Evolutionary conservation across 106 monocot species (phyloP).

Genomic region (Platanthera guangdongensis): DNA sequence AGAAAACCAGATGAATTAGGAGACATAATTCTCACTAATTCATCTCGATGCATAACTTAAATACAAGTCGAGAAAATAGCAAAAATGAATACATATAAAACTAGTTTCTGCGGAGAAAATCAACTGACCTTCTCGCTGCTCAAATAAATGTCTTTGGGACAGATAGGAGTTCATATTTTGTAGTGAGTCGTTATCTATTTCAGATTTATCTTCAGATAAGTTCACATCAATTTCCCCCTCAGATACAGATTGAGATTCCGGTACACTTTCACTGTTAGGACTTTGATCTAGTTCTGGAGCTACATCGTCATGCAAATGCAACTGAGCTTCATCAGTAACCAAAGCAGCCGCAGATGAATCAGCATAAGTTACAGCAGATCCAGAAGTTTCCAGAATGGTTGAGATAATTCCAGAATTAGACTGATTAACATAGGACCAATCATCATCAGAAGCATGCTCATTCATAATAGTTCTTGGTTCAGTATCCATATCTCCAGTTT

Average conservation of each 20-base stretch:
- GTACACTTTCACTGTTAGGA: constrained; percentile 18
- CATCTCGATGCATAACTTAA: background rate
- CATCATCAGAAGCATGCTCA: constrained; percentile 31
- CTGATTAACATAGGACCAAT: constrained; percentile 39
- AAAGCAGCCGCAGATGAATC: constrained; percentile 21
- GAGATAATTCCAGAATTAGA: constrained; percentile 15
- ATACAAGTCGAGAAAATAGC: constrained; percentile 1
- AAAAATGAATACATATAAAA: background rate
- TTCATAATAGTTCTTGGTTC: constrained; percentile 8
- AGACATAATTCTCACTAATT: background rate
- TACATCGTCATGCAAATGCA: constrained; percentile 38
- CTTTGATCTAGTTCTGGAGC: constrained; percentile 14
- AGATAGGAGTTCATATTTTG: constrained; percentile 25
- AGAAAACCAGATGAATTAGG: background rate
- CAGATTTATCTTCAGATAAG: constrained; percentile 19
- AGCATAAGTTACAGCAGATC: constrained; percentile 16
- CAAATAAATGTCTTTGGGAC: constrained; percentile 46
- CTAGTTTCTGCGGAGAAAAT: background rate
- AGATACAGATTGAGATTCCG: constrained; percentile 21
- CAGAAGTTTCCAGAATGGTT: constrained; percentile 23
- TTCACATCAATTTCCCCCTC: constrained; percentile 33
- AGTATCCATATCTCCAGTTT: constrained; percentile 23
- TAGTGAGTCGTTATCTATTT: constrained; percentile 25
- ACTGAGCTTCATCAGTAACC: constrained; percentile 26
- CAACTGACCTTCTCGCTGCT: constrained; percentile 53